These are phyloP conservation scores for Curvularia sp. DNA, from an alignment of 2,329 filamentous ascomycete species.

Conservation along the genomic window DNA sequence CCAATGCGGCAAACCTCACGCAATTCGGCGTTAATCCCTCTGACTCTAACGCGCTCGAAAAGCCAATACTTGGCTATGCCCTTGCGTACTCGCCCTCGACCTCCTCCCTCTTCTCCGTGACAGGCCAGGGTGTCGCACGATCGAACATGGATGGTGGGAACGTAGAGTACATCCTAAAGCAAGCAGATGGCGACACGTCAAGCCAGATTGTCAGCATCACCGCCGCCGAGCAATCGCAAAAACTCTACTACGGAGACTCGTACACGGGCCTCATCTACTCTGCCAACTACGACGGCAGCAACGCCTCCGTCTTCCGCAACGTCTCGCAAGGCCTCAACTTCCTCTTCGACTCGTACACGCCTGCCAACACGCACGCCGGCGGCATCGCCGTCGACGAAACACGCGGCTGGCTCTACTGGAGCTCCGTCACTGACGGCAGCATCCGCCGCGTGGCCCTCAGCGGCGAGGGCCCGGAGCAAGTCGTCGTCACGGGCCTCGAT, in stretches of 20 bases:
- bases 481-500: conserved; percentile 14
- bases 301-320: conserved; percentile 16
- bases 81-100: conserved; percentile 18
- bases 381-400: conserved; percentile 21
- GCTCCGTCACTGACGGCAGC: conserved; percentile 16
- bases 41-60: not conserved
- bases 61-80: conserved; percentile 13
- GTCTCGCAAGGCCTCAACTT: conserved; percentile 19
- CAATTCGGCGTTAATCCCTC: conserved; percentile 14
- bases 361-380: conserved; percentile 11
- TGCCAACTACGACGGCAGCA: conserved; percentile 19
- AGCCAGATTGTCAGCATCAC: conserved; percentile 13
- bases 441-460: conserved; percentile 14
- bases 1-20: conserved; percentile 16
- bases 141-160: conserved; percentile 17
- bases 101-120: conserved; percentile 14
- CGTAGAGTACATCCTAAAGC: conserved; percentile 4
- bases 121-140: conserved; percentile 20
- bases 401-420: conserved; percentile 25
- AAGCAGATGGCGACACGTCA: not conserved
- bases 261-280: conserved; percentile 16
- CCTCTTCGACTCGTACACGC: not conserved
- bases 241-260: conserved; percentile 19
- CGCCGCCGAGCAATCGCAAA: conserved; percentile 15
- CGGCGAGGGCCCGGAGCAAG: conserved; percentile 4